Evolutionary conservation across 2,329 filamentous ascomycete species (phyloP).

Genomic region (Tricladium varicosporioides): DNA sequence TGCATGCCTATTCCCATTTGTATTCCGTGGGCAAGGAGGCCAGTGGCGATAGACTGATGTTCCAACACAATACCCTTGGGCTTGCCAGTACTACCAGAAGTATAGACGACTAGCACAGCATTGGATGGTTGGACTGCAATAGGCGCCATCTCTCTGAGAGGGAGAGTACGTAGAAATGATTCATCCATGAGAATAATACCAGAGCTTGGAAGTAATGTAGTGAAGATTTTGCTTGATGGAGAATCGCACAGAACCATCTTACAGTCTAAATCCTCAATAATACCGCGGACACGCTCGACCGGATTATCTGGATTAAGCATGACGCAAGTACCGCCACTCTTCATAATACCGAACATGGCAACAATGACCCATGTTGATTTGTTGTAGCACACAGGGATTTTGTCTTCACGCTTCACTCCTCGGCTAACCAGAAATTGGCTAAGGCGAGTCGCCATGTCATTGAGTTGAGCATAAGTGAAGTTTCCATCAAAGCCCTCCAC

Average conservation of each 20-base stretch:
- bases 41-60: slow-evolving; percentile 22
- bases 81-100: slow-evolving; percentile 15
- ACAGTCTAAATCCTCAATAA: not conserved
- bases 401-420: slow-evolving; percentile 11
- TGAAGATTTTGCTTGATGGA: not conserved
- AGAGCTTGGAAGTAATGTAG: not conserved
- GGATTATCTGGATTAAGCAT: not conserved
- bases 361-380: not conserved
- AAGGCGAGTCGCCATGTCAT: slow-evolving; percentile 6
- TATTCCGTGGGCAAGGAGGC: not conserved
- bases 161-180: not conserved
- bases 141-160: not conserved
- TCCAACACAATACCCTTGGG: slow-evolving; percentile 36
- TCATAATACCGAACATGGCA: not conserved
- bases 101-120: not conserved
- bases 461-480: slow-evolving; percentile 12
- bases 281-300: not conserved
- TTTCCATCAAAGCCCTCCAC: slow-evolving; percentile 15
- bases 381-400: not conserved
- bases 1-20: slow-evolving; percentile 19
- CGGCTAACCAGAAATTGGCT: slow-evolving; percentile 2
- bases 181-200: not conserved
- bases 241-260: not conserved
- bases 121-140: not conserved
- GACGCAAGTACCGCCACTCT: not conserved